Conservation (phyloP, 2,329 filamentous ascomycete species). For the Thielaviopsis ethacetica region DNA sequence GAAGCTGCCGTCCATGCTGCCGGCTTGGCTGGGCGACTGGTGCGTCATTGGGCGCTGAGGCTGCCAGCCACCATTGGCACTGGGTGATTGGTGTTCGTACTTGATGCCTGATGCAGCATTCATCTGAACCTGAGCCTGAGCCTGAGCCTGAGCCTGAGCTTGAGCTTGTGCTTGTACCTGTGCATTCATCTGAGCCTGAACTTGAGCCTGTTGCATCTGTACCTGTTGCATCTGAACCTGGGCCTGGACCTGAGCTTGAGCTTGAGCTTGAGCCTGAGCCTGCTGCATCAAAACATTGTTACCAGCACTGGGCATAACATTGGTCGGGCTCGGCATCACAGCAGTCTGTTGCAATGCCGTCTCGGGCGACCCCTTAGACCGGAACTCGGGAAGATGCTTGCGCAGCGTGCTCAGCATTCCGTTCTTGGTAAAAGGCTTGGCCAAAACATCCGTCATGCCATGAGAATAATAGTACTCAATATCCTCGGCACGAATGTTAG, state of each 20-base stretch:
- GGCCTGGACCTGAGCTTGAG: neutral
- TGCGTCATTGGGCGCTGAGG: conserved; percentile 4
- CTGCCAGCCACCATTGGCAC: conserved; percentile 2
- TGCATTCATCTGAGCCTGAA: neutral
- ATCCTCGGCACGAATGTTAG: conserved; percentile 91
- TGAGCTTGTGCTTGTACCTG: conserved; percentile 1
- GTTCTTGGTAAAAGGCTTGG: conserved; percentile 88
- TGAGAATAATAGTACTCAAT: conserved; percentile 95
- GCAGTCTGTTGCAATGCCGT: neutral
- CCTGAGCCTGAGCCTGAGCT: conserved; percentile 1
- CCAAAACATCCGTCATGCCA: conserved; percentile 97
- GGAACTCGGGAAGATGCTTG: conserved; percentile 68
- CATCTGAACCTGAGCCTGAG: conserved; percentile 4
- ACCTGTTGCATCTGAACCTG: conserved; percentile 1
- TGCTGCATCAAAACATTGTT: conserved; percentile 5
- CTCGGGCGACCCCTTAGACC: conserved; percentile 2
- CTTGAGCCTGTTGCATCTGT: neutral
- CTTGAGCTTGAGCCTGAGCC: neutral
- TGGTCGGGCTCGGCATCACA: neutral
- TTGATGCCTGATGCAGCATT: neutral
- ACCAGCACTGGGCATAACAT: neutral
- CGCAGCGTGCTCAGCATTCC: conserved; percentile 73
- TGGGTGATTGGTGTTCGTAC: neutral
- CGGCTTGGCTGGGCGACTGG: neutral
- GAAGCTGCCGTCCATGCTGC: neutral